These are phyloP conservation scores for Fusarium agapanthi DNA, from an alignment of 2,329 filamentous ascomycete genomes.

Conservation along the genomic window DNA sequence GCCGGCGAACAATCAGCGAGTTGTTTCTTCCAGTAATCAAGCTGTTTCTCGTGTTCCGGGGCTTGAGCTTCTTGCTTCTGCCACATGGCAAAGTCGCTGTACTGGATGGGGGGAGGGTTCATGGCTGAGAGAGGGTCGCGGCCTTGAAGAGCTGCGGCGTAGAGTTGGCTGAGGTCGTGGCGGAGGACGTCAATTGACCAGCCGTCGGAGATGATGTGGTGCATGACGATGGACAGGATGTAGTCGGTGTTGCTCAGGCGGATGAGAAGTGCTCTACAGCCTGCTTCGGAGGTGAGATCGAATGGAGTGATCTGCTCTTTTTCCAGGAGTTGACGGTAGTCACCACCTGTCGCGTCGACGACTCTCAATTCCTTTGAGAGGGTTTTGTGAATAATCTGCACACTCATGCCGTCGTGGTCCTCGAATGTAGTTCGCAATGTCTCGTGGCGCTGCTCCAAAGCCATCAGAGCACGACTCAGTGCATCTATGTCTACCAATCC, in stretches of 20 bases:
- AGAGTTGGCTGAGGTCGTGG: conserved; percentile 33
- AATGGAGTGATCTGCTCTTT: not conserved
- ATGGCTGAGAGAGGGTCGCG: not conserved
- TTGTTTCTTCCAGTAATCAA: conserved; percentile 37
- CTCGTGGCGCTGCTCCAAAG: not conserved
- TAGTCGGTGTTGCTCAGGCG: conserved; percentile 21
- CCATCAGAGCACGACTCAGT: not conserved
- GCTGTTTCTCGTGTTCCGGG: conserved; percentile 27
- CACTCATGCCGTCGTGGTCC: not conserved
- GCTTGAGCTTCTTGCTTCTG: conserved; percentile 30
- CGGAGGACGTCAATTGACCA: conserved; percentile 41
- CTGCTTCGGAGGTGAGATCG: not conserved
- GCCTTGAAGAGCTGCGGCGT: conserved; percentile 4
- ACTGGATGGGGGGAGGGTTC: conserved; percentile 35
- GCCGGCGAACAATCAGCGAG: conserved; percentile 25
- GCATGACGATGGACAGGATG: conserved; percentile 41
- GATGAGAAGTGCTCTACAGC: conserved; percentile 8
- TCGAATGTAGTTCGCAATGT: not conserved
- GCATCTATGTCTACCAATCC: not conserved
- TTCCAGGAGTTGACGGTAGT: not conserved
- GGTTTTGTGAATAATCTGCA: not conserved
- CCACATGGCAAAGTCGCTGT: conserved; percentile 40
- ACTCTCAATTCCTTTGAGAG: conserved; percentile 5
- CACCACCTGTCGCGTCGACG: conserved; percentile 67
- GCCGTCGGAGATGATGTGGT: conserved; percentile 44